Percentiles rank a stretch among this genome's conserved stretches.
Conservation (phyloP, 129 eudicot species). For the Lonicera japonica region DNA sequence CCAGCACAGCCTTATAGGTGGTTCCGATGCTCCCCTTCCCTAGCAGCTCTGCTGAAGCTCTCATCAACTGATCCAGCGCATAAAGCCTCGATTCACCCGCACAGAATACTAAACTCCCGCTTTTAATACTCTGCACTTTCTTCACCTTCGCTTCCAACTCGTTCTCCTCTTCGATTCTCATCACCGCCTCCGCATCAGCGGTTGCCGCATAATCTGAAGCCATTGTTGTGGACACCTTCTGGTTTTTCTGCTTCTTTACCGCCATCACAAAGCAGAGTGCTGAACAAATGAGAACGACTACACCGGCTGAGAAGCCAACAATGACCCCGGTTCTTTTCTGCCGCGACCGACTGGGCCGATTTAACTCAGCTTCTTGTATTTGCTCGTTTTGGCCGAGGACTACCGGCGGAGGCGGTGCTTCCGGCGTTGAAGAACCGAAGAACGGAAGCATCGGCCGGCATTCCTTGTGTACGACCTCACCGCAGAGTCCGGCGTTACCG, state of each 20-base stretch:
- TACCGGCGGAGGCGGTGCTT: slow-evolving; percentile 16
- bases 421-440: slow-evolving; percentile 33
- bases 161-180: slow-evolving; percentile 63
- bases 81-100: slow-evolving; percentile 68
- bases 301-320: slow-evolving; percentile 38
- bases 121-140: slow-evolving; percentile 54
- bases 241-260: slow-evolving; percentile 11
- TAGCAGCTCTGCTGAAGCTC: slow-evolving; percentile 69
- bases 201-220: slow-evolving; percentile 35
- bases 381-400: slow-evolving; percentile 25
- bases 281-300: slow-evolving; percentile 25
- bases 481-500: slow-evolving; percentile 64
- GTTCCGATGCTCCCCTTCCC: slow-evolving; percentile 77
- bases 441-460: slow-evolving; percentile 51
- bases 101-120: slow-evolving; percentile 68
- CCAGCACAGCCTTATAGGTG: slow-evolving; percentile 83
- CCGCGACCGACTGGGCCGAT: not conserved
- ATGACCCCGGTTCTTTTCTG: slow-evolving; percentile 29
- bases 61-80: slow-evolving; percentile 78
- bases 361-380: slow-evolving; percentile 14
- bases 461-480: slow-evolving; percentile 55
- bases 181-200: slow-evolving; percentile 65
- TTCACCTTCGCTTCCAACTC: slow-evolving; percentile 71
- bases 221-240: slow-evolving; percentile 17
- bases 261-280: slow-evolving; percentile 31